phyloP scores from a whole-genome alignment of 176 grass and related monocot genomes.

The Saccharum officinarum region DNA sequence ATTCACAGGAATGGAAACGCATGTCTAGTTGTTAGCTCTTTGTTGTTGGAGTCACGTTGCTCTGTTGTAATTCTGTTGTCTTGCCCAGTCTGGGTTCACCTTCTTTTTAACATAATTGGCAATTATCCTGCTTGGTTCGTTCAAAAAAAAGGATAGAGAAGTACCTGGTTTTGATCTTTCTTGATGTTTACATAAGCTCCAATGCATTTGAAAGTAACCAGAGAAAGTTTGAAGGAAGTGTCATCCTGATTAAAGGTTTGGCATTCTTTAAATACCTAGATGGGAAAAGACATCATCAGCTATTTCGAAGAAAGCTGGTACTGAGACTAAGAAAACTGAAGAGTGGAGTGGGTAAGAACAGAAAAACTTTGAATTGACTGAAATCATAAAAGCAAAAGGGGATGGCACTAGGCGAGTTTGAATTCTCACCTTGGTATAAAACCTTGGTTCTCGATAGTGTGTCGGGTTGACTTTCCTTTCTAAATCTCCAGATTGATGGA shows the following conservation, averaged over 20 bases:
- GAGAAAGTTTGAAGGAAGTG: slow-evolving; percentile 75
- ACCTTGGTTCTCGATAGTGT: slow-evolving; percentile 92
- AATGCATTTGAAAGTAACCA: slow-evolving; percentile 82
- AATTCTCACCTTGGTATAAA: slow-evolving; percentile 83
- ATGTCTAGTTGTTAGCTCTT: too few species aligned
- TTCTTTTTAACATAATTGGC: too few species aligned
- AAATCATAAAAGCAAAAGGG: background rate
- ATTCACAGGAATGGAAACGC: too few species aligned
- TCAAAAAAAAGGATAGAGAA: background rate
- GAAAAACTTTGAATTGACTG: background rate
- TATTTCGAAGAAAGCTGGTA: background rate
- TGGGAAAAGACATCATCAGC: background rate
- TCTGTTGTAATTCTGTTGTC: too few species aligned
- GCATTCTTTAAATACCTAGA: slow-evolving; percentile 87
- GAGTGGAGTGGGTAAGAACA: background rate
- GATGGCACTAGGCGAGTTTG: background rate
- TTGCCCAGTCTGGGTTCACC: too few species aligned
- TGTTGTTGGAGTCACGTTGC: too few species aligned
- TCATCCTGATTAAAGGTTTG: slow-evolving; percentile 59
- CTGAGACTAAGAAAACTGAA: background rate
- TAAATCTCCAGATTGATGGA: slow-evolving; percentile 96
- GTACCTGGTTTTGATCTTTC: slow-evolving; percentile 98
- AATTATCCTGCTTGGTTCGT: too few species aligned
- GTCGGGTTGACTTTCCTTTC: slow-evolving; percentile 95
- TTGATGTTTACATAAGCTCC: slow-evolving; percentile 92